Conservation (phyloP, 2,329 filamentous ascomycete genomes). For the Berkeleyomyces basicola region DNA sequence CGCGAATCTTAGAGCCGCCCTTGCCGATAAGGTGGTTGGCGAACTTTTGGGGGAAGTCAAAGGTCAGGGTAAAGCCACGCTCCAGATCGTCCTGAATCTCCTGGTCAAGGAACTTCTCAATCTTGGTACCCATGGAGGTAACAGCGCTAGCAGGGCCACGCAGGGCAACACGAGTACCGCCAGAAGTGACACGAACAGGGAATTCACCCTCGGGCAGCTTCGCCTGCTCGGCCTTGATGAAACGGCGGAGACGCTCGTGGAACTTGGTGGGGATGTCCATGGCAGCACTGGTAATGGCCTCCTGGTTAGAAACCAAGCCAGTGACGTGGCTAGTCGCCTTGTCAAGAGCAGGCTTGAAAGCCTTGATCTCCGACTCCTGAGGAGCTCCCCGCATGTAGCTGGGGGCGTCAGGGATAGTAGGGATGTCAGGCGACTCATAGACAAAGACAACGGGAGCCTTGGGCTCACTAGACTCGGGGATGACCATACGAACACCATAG, state of each 20-base stretch:
- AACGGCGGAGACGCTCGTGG: constrained; percentile 45
- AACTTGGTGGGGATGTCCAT: constrained; percentile 39
- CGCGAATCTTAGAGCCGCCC: constrained; percentile 48
- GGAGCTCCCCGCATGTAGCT: constrained; percentile 15
- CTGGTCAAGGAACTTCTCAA: constrained; percentile 64
- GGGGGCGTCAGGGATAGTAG: constrained; percentile 20
- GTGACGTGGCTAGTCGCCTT: constrained; percentile 41
- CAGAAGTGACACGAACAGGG: constrained; percentile 40
- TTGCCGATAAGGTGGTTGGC: constrained; percentile 70
- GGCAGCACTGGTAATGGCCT: constrained; percentile 31
- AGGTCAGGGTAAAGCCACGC: constrained; percentile 68
- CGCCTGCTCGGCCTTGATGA: constrained; percentile 47
- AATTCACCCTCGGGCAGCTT: constrained; percentile 37
- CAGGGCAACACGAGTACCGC: constrained; percentile 48
- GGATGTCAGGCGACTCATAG: constrained; percentile 48
- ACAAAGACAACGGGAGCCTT: constrained; percentile 53
- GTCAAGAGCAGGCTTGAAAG: constrained; percentile 38
- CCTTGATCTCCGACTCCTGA: constrained; percentile 34
- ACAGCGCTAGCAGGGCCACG: constrained; percentile 63
- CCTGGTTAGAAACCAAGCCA: constrained; percentile 41
- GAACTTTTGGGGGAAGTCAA: constrained; percentile 90
- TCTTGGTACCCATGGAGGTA: constrained; percentile 53
- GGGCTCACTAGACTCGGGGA: constrained; percentile 46
- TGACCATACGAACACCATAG: constrained; percentile 55
- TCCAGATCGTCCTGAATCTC: constrained; percentile 89